Evolutionary conservation across 169 alveolate species (phyloP), one percentile per base, ranked within the genome.

Genomic region (Plasmodium inui): DNA sequence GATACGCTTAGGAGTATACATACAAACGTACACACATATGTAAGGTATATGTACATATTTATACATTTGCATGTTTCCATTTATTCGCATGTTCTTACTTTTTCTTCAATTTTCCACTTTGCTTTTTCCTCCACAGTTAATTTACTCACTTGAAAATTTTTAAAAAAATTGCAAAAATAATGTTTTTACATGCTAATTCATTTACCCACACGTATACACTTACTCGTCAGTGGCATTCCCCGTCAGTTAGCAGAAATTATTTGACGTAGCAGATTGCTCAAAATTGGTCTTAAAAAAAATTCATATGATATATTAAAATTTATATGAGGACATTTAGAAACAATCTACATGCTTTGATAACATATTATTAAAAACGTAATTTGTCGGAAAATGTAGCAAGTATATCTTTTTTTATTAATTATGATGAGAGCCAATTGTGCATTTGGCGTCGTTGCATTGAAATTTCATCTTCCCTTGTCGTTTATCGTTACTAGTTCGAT

Each of bases 251-350:
- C 57, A 70, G 92, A 83, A 83, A 55, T 83, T 37, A 83, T 70
- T 55, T 83, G 70, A 74, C 37, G 32, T 86, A 53, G 71, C 55
- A 32, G 41, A 74, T 50, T 76, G 44, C 83, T 53, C 70, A 74
- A 74, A 70, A 74, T 86, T 70, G 85, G 30, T 86, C 76, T 50
- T 46, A 55, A 74, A 50, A 50, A 46, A 78, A 70, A 71, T 71
- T 37, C 61, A 46, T 50, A 86, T 89, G 80, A n/a, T 89, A 89
- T 79, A 88, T 79, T 32, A 79, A 89, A 89, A 78, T 26, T 89
- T 89, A 79, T 89, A 79, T 89, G 82, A 89, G 82, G 86, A 79
- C 94, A 79, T 61, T 79, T 79, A 89, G 82, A 89, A 79, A 89
- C 76, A 80, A 79, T 89, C 88, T 78, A 78, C 46, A 34, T 79